These are phyloP conservation scores for Penicillium herquei DNA, from an alignment of 495 filamentous ascomycete genomes.

Conservation along the genomic window DNA sequence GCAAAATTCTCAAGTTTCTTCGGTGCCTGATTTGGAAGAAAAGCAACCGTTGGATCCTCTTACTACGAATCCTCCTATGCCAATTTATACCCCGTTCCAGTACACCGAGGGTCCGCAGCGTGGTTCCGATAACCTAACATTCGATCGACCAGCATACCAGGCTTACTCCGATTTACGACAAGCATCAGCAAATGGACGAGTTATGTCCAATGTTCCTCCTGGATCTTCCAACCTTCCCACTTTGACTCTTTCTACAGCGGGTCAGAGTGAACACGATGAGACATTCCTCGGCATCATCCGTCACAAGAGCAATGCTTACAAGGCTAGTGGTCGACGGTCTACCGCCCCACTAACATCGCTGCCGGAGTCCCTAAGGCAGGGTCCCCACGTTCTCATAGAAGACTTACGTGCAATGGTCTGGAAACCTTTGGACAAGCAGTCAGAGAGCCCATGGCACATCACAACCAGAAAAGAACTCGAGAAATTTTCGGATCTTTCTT, in stretches of 20 bases:
- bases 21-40: constrained; percentile 25
- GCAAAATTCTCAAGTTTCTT: constrained; percentile 20
- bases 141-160: constrained; percentile 44
- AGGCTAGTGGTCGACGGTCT: constrained; percentile 16
- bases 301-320: constrained; percentile 44
- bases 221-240: constrained; percentile 16
- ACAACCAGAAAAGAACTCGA: constrained; percentile 34
- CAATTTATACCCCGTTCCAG: constrained; percentile 47
- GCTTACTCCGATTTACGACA: constrained; percentile 47
- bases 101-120: constrained; percentile 49
- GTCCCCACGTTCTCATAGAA: constrained; percentile 25
- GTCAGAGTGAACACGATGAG: constrained; percentile 34
- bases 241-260: constrained; percentile 8
- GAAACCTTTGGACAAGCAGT: constrained; percentile 33
- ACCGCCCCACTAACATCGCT: constrained; percentile 28
- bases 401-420: constrained; percentile 37
- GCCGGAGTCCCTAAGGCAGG: constrained; percentile 31
- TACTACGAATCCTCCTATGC: constrained; percentile 39
- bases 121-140: constrained; percentile 39
- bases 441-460: constrained; percentile 35
- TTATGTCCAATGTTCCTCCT: constrained; percentile 37
- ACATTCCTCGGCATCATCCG: constrained; percentile 48
- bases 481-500: constrained; percentile 46
- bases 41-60: constrained; percentile 28
- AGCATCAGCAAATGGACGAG: constrained; percentile 42